Evolutionary conservation across 768 basidiomycete species (phyloP).

Genomic region (Sarcodon sp.): DNA sequence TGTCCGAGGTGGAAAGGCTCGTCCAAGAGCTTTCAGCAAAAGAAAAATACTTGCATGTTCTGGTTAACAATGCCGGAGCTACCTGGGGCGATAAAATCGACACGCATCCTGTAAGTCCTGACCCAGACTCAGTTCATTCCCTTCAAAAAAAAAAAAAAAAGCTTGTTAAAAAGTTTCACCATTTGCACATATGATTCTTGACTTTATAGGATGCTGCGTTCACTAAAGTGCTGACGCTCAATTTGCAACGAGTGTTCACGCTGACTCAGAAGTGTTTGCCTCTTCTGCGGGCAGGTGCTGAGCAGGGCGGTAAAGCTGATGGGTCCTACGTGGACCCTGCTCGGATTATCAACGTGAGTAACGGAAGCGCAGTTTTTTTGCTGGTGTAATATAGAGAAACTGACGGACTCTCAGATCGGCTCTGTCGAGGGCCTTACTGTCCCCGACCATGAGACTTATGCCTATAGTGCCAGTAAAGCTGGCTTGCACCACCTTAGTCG

Average conservation of each 20-base stretch:
- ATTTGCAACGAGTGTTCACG: conserved; percentile 52
- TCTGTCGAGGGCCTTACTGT: conserved; percentile 45
- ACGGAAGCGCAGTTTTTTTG: not conserved
- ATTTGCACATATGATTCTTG: conserved; percentile 3
- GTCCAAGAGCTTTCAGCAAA: conserved; percentile 33
- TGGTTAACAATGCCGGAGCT: conserved; percentile 58
- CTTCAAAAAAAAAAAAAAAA: not conserved
- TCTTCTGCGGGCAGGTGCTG: conserved; percentile 34
- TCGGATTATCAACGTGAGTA: conserved; percentile 44
- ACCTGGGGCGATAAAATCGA: conserved; percentile 37
- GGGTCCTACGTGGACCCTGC: conserved; percentile 30
- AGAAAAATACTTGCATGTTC: conserved; percentile 42
- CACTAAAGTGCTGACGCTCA: conserved; percentile 47
- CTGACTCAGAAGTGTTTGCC: conserved; percentile 49
- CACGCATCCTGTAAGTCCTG: conserved; percentile 27
- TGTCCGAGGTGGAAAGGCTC: conserved; percentile 39
- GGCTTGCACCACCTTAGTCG: conserved; percentile 46
- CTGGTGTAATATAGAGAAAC: not conserved
- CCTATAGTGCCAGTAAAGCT: conserved; percentile 55
- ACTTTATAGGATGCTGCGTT: conserved; percentile 36
- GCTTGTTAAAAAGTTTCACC: not conserved
- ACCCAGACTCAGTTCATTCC: not conserved
- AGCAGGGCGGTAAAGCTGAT: conserved; percentile 23
- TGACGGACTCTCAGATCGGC: conserved; percentile 30
- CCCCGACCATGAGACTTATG: conserved; percentile 47